phyloP scores from a whole-genome alignment of 1,284 basidiomycete genomes.

The Cryptococcus sp. region DNA sequence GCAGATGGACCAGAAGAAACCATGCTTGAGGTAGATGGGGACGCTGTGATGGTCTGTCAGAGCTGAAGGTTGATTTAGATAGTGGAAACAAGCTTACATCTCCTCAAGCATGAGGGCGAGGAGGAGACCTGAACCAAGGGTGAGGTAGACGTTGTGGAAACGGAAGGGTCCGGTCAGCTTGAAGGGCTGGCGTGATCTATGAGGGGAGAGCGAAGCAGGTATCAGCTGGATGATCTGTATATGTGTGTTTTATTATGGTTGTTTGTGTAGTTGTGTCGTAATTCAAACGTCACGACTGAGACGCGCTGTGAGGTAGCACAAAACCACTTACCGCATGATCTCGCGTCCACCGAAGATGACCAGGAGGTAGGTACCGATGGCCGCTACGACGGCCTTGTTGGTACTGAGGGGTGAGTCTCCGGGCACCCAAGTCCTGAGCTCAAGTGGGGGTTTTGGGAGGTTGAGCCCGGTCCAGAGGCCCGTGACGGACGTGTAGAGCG shows the following conservation, averaged over 20 bases:
- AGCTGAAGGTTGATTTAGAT: background rate
- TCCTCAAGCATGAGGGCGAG: slow-evolving; percentile 88
- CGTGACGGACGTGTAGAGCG: slow-evolving; percentile 42
- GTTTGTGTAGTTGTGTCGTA: too few species aligned
- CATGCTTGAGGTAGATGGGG: slow-evolving; percentile 71
- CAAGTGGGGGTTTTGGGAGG: slow-evolving; percentile 37
- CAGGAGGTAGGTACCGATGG: slow-evolving; percentile 78
- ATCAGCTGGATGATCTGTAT: background rate
- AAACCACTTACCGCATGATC: slow-evolving; percentile 67
- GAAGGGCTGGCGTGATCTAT: slow-evolving; percentile 63
- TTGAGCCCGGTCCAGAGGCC: slow-evolving; percentile 31
- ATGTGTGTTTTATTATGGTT: background rate
- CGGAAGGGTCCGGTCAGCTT: slow-evolving; percentile 88
- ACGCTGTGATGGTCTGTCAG: slow-evolving; percentile 43
- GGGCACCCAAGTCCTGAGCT: slow-evolving; percentile 45
- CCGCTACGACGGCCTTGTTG: slow-evolving; percentile 66
- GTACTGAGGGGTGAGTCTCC: slow-evolving; percentile 74
- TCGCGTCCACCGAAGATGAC: slow-evolving; percentile 84
- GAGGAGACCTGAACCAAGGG: slow-evolving; percentile 75
- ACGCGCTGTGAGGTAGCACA: background rate
- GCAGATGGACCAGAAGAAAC: slow-evolving; percentile 79
- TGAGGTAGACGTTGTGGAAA: slow-evolving; percentile 87
- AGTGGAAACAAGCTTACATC: slow-evolving; percentile 56
- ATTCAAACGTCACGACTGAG: too few species aligned
- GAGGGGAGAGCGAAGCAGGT: background rate